phyloP scores from a whole-genome alignment of 2,329 filamentous ascomycete genomes.

The Aspergillus fumigatus region DNA sequence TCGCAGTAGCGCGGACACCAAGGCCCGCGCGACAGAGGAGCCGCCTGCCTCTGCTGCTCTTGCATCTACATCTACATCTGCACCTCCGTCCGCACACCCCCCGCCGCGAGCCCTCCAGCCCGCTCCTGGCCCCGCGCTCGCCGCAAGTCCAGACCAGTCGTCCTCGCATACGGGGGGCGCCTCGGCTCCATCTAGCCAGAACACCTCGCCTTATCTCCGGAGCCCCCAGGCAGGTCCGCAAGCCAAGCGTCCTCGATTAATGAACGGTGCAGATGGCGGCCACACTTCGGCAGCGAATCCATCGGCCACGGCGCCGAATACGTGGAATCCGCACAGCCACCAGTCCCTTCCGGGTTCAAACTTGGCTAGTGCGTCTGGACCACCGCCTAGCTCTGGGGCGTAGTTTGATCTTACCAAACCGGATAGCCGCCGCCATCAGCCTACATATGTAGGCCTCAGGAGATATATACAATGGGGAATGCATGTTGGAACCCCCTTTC shows the following conservation, averaged over 20 bases:
- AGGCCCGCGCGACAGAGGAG: slow-evolving; percentile 8
- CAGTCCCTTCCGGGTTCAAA: slow-evolving; percentile 19
- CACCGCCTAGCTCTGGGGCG: slow-evolving; percentile 11
- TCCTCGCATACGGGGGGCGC: slow-evolving; percentile 14
- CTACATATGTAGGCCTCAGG: not conserved
- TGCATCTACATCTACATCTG: not conserved
- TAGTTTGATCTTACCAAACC: not conserved
- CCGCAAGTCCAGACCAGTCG: slow-evolving; percentile 25
- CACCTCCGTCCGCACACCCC: not conserved
- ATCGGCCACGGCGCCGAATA: not conserved
- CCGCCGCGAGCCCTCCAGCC: slow-evolving; percentile 13
- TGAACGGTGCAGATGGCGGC: slow-evolving; percentile 22
- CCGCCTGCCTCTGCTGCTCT: not conserved
- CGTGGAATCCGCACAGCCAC: slow-evolving; percentile 8
- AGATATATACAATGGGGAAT: not conserved
- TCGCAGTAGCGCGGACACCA: slow-evolving; percentile 5
- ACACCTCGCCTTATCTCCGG: slow-evolving; percentile 27
- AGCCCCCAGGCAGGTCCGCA: slow-evolving; percentile 19
- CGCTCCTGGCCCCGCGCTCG: slow-evolving; percentile 10
- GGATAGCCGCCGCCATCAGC: too few relatives aligned
- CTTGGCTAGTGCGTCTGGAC: slow-evolving; percentile 20
- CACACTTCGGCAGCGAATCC: slow-evolving; percentile 3
- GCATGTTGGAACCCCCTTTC: not conserved
- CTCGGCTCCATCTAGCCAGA: slow-evolving; percentile 25
- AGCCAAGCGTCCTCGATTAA: slow-evolving; percentile 33